Evolutionary conservation across 176 grass and related monocot species (phyloP).

Genomic region (Canna indica): DNA sequence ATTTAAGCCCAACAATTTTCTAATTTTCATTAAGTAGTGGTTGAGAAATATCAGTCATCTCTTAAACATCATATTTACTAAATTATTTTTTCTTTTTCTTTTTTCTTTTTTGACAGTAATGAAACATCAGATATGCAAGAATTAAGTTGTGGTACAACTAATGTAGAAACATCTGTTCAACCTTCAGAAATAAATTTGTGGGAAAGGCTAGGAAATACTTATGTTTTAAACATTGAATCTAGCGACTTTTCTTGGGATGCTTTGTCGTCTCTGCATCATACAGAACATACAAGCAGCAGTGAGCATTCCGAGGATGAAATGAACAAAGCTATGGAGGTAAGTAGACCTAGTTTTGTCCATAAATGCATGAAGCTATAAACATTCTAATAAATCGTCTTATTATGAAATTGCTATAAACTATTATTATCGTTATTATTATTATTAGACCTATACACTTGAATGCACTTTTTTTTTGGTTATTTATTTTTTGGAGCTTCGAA

Average conservation of each 20-base stretch:
- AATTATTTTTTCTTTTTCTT: background rate
- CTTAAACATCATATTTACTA: no score
- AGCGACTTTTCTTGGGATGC: slow-evolving; percentile 65
- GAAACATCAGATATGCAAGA: slow-evolving; percentile 29
- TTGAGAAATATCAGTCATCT: no score
- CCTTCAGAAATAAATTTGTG: slow-evolving; percentile 69
- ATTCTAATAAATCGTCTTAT: background rate
- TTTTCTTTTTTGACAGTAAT: slow-evolving; percentile 12
- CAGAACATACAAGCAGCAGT: slow-evolving; percentile 58
- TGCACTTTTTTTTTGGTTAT: background rate
- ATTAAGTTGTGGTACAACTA: slow-evolving; percentile 21
- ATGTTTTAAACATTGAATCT: slow-evolving; percentile 59
- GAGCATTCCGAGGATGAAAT: slow-evolving; percentile 90
- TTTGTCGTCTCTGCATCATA: slow-evolving; percentile 79
- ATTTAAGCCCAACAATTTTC: no score
- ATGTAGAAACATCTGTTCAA: slow-evolving; percentile 25
- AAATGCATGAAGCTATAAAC: background rate
- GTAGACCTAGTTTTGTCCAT: slow-evolving; percentile 10
- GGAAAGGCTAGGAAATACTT: slow-evolving; percentile 70
- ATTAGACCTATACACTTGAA: background rate
- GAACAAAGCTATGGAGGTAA: slow-evolving; percentile 82
- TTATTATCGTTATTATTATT: background rate
- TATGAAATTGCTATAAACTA: background rate
- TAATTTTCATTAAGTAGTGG: background rate
- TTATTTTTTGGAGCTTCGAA: background rate